Evolutionary conservation across 2,329 filamentous ascomycete genomes (phyloP), one percentile per base, ranked within the genome.

Genomic region (Mycosphaerella arachidis): DNA sequence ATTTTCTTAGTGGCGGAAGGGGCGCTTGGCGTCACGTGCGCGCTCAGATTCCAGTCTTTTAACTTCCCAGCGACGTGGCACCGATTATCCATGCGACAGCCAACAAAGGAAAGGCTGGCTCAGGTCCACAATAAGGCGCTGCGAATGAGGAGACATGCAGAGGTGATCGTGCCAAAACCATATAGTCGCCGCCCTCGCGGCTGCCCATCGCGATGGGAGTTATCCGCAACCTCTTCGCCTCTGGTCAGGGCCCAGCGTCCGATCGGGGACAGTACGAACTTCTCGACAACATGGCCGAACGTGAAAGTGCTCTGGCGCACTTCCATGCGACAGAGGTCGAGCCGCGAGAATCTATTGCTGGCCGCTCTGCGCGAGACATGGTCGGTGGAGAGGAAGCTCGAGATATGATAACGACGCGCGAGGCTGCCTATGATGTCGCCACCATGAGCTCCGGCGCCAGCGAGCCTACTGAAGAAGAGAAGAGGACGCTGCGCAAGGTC

Each of bases 401-500:
- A 27, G 52, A 55, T 30, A 46, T 27, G 10, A 29, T 40, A 16
- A 16, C 12, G 8, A 55, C 13, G 24, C 30, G 31, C 12, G 33
- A 55, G 16, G 31, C 48, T 20, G 48, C 48, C 30, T 27, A 35
- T 20, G 37, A 53, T 40, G 48, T 33, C 37, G 13, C 27, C 33
- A 40, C 16, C 20, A 33, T 30, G 27, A 52, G 50, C 13, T 37
- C 29, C 24, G 53, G 65, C 46, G 68, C 65, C n/a, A 67, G 75
- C 12, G 67, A 70, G 53, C 77, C 77, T 1, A 77, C 77, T 4
- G 71, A 73, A 5, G 74, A 76, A 31, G 77, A 80, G 57, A 70
- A 70, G 57, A 67, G 60, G n/a, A 76, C 73, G 1, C 71, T 80
- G 20, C 71, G 77, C 45, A 75, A 75, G 61, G 74, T 80, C 10